Evolutionary conservation across 2,329 filamentous ascomycete species (phyloP), one percentile per base, ranked within the genome.

Genomic region (Alternaria longipes): DNA sequence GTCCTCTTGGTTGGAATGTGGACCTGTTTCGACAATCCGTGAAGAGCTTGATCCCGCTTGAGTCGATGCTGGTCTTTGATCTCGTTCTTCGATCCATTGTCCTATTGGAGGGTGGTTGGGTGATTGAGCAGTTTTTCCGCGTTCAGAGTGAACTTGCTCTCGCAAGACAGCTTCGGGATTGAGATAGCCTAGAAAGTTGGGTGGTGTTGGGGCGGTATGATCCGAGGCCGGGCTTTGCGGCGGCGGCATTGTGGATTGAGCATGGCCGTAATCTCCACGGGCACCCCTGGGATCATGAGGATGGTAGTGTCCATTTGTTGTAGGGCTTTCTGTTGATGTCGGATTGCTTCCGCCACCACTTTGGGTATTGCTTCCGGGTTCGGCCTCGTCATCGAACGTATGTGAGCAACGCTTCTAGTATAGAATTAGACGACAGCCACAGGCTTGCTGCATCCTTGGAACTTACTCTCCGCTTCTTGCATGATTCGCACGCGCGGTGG

Each of bases 91-190:
- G 26, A 79, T 70, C 75, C 75, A 79, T 59, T 78, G 76, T 47
- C 76, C 76, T 36, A 77, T 74, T 20, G 74, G 69, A 30, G 71
- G 69, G 16, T 71, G 67, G 4, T 59, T 70, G 32, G 74, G 75
- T 18, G 75, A 76, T 30, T 71, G 68, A 12, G 64, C 69, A n/a
- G 68, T 47, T 55, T 74, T 73, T 30, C 74, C 72, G 56, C 73
- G 69, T 42, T 77, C 74, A 9, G 78, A 71, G 44, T 78, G 71
- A 41, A 80, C 74, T 32, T 81, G 76, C 44, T 81, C 79, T 52
- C 82, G 71, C 32, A 84, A 72, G 9, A 81, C 79, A n/a, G 82
- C 78, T 63, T 83, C 81, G 5, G 82, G 82, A 40, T 80, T 81
- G 55, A 83, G 68, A 59, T 84, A 83, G 54, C 81, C 81, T 44